Percentiles rank a stretch among this genome's conserved stretches.
These are phyloP conservation scores for Alternaria brassicicola DNA, from an alignment of 2,329 filamentous ascomycete species.

Conservation along the genomic window DNA sequence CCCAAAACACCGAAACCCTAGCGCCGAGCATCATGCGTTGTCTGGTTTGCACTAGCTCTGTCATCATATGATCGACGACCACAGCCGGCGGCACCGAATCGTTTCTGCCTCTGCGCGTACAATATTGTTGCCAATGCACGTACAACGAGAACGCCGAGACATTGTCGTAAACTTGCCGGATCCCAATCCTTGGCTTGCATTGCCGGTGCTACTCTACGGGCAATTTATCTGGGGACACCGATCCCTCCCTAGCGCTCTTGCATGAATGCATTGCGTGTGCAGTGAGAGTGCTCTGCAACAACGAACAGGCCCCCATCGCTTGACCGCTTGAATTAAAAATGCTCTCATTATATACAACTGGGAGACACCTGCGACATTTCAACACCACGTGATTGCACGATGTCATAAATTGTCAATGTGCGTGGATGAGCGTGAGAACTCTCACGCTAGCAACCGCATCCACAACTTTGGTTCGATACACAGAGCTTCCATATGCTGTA, in stretches of 20 bases:
- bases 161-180: constrained; percentile 1
- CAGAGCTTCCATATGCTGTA: constrained; percentile 21
- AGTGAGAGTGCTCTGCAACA: neutral
- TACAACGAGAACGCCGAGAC: constrained; percentile 7
- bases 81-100: neutral
- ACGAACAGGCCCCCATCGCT: neutral
- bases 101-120: neutral
- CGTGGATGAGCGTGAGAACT: neutral
- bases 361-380: no score
- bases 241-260: constrained; percentile 22
- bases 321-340: neutral
- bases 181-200: constrained; percentile 9
- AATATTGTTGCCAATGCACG: constrained; percentile 6
- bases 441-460: constrained; percentile 18
- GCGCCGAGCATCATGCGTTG: neutral
- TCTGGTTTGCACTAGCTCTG: constrained; percentile 28
- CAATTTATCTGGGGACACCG: constrained; percentile 20
- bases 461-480: constrained; percentile 17
- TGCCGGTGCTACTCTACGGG: constrained; percentile 16
- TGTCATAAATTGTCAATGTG: neutral
- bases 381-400: no score
- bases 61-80: neutral
- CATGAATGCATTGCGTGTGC: constrained; percentile 18
- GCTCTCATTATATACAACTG: neutral
- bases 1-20: neutral